phyloP scores from a whole-genome alignment of 2,329 filamentous ascomycete genomes.

The Karstenula rhodostoma region DNA sequence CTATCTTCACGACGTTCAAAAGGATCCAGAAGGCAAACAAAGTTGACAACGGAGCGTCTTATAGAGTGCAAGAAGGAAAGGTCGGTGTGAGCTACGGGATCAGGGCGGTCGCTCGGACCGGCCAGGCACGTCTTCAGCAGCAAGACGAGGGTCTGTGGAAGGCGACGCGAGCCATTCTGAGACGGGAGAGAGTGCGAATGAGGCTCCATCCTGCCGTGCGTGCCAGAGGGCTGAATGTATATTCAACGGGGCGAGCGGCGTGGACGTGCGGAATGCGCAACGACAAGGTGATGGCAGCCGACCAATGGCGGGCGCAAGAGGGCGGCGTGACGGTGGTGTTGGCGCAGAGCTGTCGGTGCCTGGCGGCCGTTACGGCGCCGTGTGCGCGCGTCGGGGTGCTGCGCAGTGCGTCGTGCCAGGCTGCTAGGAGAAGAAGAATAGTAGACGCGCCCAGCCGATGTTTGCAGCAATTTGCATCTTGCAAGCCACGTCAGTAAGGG shows the following conservation, averaged over 20 bases:
- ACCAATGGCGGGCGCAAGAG: conserved; percentile 42
- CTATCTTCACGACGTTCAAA: conserved; percentile 31
- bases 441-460: conserved; percentile 21
- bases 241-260: conserved; percentile 39
- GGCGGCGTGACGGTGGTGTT: conserved; percentile 42
- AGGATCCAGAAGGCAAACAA: conserved; percentile 33
- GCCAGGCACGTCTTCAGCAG: conserved; percentile 40
- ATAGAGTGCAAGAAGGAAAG: conserved; percentile 34
- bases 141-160: conserved; percentile 48
- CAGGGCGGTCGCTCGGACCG: conserved; percentile 32
- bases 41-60: conserved; percentile 33
- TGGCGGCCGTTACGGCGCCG: conserved; percentile 36
- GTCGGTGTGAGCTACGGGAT: conserved; percentile 37
- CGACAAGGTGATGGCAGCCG: conserved; percentile 20
- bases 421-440: conserved; percentile 5
- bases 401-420: conserved; percentile 18
- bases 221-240: conserved; percentile 46
- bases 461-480: conserved; percentile 11
- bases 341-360: conserved; percentile 40
- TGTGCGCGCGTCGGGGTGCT: conserved; percentile 36
- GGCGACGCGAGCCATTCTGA: conserved; percentile 44
- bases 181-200: conserved; percentile 42
- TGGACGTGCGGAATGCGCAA: conserved; percentile 30
- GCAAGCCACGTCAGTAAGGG: conserved; percentile 8
- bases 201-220: conserved; percentile 45